Evolutionary conservation across 495 filamentous ascomycete species (phyloP), one percentile per base, ranked within the genome.

Genomic region (Penicillium riverlandense): DNA sequence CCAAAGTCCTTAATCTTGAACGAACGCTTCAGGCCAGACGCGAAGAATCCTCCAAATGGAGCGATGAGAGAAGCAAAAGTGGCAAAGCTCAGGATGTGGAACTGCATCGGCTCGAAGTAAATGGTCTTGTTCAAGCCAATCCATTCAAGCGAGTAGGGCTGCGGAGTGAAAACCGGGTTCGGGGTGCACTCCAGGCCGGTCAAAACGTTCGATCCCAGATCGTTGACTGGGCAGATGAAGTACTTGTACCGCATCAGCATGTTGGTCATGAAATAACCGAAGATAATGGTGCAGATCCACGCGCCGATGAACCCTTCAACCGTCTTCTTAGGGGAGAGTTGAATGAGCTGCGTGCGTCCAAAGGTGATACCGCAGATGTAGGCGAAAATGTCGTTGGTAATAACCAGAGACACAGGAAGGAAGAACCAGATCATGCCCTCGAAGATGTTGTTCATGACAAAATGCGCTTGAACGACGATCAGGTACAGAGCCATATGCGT

Each of bases 401-500:
- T 96, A 54, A 99, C 94, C 43, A 99, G 76, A 27, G 86, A 84
- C 3, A 88, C 90, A 2, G 94, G 94, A 37, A 99, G 74, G 78
- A 99, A 96, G 76, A 99, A 97, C 94, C 94, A 99, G 62, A 99
- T 92, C 88, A 99, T 89, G 66, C 94, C 94, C 70, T 99, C 94
- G 63, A 99, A 91, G 47, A 97, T 84, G 67, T 97, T 99, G 74
- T 99, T 97, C 86, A 99, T 96, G 65, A 99, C 88, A 59, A 99
- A 99, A 65, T 99, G 94, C 15, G 94, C 89, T 63, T 99, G 94
- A 10, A 96, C 88, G 16, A 96, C 90, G 53, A 99, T 96, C 56
- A 99, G 70, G 72, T 95, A 96, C 29, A 99, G 78, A 2, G 94
- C 94, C 88, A 99, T 96, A 63, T 99, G 94, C 2, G 92, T 96